phyloP scores from a whole-genome alignment of 768 basidiomycete genomes.

The Floccularia luteovirens region DNA sequence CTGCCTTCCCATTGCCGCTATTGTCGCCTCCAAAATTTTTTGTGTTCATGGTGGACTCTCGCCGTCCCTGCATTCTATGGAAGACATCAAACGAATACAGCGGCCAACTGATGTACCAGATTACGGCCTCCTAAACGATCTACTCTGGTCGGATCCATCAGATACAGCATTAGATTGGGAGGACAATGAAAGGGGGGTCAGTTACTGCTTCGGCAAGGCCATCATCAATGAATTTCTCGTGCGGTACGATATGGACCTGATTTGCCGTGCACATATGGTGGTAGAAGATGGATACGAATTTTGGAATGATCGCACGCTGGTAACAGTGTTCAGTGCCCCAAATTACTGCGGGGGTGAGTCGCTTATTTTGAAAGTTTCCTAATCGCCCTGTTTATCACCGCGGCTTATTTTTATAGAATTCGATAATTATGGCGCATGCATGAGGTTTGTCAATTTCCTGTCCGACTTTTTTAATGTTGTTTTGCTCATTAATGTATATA shows the following conservation, averaged over 20 bases:
- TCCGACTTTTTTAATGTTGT: conserved; percentile 5
- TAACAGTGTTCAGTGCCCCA: conserved; percentile 98
- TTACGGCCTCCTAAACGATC: conserved; percentile 93
- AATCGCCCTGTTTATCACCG: conserved; percentile 7
- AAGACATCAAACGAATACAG: conserved; percentile 96
- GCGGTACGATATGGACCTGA: conserved; percentile 97
- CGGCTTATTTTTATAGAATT: conserved; percentile 51
- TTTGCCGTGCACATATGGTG: conserved; percentile 99
- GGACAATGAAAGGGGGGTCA: conserved; percentile 98
- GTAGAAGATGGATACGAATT: conserved; percentile 99
- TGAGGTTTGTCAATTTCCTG: conserved; percentile 54
- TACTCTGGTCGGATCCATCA: conserved; percentile 97
- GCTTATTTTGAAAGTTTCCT: no score
- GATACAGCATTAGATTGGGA: conserved; percentile 99
- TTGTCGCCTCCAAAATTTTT: conserved; percentile 99
- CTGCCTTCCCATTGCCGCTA: conserved; percentile 95
- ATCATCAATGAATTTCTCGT: conserved; percentile 95
- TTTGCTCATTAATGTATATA: conserved; percentile 19
- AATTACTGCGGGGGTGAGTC: conserved; percentile 91
- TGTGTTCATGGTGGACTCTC: conserved; percentile 97
- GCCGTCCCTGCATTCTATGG: conserved; percentile 91
- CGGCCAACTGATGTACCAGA: conserved; percentile 98
- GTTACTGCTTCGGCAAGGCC: conserved; percentile 97
- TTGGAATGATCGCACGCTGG: conserved; percentile 97
- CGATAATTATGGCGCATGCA: conserved; percentile 92